Evolutionary conservation across 352 stramenopile genomes (phyloP), one percentile per base, ranked within the genome.

Genomic region (Phytopythium helicoides): DNA sequence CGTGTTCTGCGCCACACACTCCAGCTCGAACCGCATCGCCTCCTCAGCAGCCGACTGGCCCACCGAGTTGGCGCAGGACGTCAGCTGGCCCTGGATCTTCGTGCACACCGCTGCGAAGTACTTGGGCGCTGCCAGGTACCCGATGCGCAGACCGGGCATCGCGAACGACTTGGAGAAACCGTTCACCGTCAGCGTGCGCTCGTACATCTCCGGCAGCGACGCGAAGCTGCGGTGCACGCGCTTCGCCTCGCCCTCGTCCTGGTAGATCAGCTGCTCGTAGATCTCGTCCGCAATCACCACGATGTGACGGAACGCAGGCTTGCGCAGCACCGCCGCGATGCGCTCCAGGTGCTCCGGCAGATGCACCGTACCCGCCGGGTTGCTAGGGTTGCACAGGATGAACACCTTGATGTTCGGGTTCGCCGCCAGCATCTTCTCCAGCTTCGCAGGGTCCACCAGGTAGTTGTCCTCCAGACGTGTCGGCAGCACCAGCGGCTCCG

Each of bases 371-470:
- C 92, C 92, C 0, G 93, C 96, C 0, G 95, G 95, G 73, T 99
- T 99, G 47, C 83, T 97, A 4, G 95, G 96, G 71, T 98, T 98
- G 71, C 95, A 99, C n/a, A 99, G 65, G 39, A 99, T 97, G 14
- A 98, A 62, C 10, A 90, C 66, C 62, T 94, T 95, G 37, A 75
- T 76, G 26, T 85, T 72, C 15, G 85, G 73, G 58, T 86, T 66
- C 6, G 66, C 68, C 15, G 76, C 75, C 28, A 99, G 58, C 12
- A 78, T 70, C 34, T 65, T 51, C n/a, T 92, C 67, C 4, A 99
- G 70, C 22, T 68, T 70, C 23, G 76, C 61, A 0, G 92, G 75
- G 49, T 94, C 89, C 41, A 99, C 79, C 46, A 98, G 63, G 62
- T 97, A 98, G 47, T 90, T 79, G 52, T 97, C 86, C 38, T 95